Evolutionary conservation across 345 rosid genomes (phyloP).

Genomic region (Microthlaspi erraticum): DNA sequence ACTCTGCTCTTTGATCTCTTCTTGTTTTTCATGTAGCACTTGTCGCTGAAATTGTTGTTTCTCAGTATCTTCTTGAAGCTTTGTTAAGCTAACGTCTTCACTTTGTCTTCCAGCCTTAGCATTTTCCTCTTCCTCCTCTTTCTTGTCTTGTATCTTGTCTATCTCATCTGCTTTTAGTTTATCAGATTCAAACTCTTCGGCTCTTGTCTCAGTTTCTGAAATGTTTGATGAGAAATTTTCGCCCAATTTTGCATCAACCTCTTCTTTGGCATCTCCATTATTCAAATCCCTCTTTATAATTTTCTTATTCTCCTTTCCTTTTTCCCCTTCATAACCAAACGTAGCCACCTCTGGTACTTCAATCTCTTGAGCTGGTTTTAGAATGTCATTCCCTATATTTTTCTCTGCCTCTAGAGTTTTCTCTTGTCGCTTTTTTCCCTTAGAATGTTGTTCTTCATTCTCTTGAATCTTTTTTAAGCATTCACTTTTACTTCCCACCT

Average conservation of each 20-base stretch:
- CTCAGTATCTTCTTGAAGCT: constrained; percentile 3
- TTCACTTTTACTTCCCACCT: background rate
- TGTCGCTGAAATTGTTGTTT: constrained; percentile 9
- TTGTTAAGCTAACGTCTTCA: constrained; percentile 14
- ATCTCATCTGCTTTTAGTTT: constrained; percentile 1
- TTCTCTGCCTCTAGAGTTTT: constrained; percentile 10
- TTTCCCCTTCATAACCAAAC: constrained; percentile 1
- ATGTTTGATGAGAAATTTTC: background rate
- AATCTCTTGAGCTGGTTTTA: constrained; percentile 2
- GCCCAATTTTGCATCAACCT: background rate
- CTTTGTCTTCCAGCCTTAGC: constrained; percentile 2
- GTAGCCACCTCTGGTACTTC: background rate
- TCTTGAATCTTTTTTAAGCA: constrained; percentile 25
- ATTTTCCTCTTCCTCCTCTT: constrained; percentile 2
- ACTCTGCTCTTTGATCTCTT: background rate
- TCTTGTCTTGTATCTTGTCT: constrained; percentile 8
- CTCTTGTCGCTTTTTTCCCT: constrained; percentile 19
- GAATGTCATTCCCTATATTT: background rate
- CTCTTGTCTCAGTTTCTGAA: constrained; percentile 28
- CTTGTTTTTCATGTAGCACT: background rate
- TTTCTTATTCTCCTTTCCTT: constrained; percentile 5
- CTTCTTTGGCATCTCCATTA: constrained; percentile 1
- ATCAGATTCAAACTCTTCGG: background rate
- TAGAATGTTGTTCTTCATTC: constrained; percentile 3
- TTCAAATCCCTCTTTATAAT: background rate